Evolutionary conservation across 352 stramenopile genomes (phyloP).

Genomic region (Halophytophthora batemanensis): DNA sequence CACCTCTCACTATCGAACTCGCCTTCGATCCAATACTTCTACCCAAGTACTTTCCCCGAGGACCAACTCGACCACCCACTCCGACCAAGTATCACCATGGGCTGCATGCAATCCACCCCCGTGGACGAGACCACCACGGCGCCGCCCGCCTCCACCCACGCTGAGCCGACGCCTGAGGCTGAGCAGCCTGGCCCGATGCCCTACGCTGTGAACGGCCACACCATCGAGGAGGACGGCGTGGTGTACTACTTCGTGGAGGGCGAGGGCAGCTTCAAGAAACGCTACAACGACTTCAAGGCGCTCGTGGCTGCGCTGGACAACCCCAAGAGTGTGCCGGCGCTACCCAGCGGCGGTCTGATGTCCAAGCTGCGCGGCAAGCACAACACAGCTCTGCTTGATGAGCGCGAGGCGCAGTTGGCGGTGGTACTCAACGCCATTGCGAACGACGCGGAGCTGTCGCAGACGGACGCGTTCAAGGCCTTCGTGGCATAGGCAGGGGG

Average conservation of each 20-base stretch:
- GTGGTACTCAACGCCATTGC: constrained; percentile 69
- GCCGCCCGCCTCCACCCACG: constrained; percentile 12
- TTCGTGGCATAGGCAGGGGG: constrained; percentile 51
- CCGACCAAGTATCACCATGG: constrained; percentile 41
- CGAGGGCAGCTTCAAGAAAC: constrained; percentile 49
- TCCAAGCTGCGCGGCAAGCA: constrained; percentile 58
- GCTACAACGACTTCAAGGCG: constrained; percentile 81
- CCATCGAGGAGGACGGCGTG: constrained; percentile 58
- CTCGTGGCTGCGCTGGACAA: constrained; percentile 43
- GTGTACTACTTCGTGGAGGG: constrained; percentile 61
- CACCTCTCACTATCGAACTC: constrained; percentile 31
- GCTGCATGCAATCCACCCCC: constrained; percentile 73
- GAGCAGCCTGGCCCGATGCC: constrained; percentile 16
- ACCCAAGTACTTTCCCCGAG: too few species aligned
- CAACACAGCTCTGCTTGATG: constrained; percentile 54
- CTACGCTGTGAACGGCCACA: constrained; percentile 50
- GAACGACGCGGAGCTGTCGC: constrained; percentile 36
- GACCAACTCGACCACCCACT: constrained; percentile 6
- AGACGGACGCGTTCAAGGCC: constrained; percentile 50
- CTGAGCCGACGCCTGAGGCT: constrained; percentile 9
- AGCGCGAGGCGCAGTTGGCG: constrained; percentile 58
- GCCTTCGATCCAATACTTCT: constrained; percentile 22
- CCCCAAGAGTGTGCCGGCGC: constrained; percentile 36
- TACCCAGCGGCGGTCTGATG: constrained; percentile 44
- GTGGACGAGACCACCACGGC: constrained; percentile 30